A percentile compares a stretch with the other conserved stretches of the same genome.
phyloP scores from a whole-genome alignment of 2,329 filamentous ascomycete species.

The Cordyceps cateniannulata region DNA sequence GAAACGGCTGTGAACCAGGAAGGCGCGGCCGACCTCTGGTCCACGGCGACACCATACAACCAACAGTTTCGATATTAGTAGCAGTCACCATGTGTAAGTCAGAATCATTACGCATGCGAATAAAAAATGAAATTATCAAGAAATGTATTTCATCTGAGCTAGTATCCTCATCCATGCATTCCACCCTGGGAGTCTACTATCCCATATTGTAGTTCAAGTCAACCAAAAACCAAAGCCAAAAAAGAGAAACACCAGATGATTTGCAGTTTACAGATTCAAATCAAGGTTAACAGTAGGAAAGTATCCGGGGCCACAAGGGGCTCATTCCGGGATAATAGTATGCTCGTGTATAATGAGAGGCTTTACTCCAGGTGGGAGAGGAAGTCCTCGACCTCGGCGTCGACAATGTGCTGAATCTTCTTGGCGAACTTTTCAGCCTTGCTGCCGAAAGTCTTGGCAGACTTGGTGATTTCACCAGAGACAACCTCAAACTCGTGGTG shows the following conservation, averaged over 20 bases:
- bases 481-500: constrained; percentile 53
- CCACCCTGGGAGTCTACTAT: neutral
- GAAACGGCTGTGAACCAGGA: neutral
- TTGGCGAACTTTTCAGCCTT: constrained; percentile 57
- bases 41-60: neutral
- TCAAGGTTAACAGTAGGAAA: constrained; percentile 6
- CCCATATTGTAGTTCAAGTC: neutral
- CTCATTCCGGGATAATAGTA: neutral
- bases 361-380: constrained; percentile 44
- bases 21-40: neutral
- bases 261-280: constrained; percentile 10
- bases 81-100: neutral
- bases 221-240: neutral
- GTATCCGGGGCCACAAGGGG: neutral
- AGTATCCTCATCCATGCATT: constrained; percentile 5
- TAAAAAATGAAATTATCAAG: neutral
- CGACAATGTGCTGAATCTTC: constrained; percentile 57
- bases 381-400: constrained; percentile 55
- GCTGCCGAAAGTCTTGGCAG: constrained; percentile 43
- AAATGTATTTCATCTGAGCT: constrained; percentile 12
- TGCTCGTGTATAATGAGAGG: neutral
- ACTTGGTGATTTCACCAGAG: constrained; percentile 50
- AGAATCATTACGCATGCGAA: neutral
- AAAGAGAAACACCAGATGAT: neutral
- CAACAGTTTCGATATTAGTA: neutral